Evolutionary conservation across 2,329 filamentous ascomycete genomes (phyloP).

Genomic region (Chaetomiaceae sp.): DNA sequence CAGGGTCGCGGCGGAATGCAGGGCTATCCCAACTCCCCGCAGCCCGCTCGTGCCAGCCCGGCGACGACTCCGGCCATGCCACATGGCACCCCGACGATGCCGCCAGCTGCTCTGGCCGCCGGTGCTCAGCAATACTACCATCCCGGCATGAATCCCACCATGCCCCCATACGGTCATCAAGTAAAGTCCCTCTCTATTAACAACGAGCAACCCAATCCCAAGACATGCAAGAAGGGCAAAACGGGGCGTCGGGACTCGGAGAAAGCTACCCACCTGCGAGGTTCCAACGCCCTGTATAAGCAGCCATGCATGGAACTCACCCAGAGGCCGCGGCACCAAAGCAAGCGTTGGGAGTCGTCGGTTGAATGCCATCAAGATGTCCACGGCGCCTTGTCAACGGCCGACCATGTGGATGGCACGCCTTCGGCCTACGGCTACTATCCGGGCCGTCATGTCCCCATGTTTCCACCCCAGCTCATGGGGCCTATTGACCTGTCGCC

Average conservation of each 20-base stretch:
- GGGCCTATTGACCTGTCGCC: conserved; percentile 57
- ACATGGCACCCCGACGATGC: conserved; percentile 63
- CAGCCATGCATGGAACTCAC: conserved; percentile 29
- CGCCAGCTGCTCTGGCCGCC: conserved; percentile 56
- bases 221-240: conserved; percentile 38
- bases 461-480: conserved; percentile 26
- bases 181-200: conserved; percentile 46
- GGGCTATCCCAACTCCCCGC: conserved; percentile 53
- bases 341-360: conserved; percentile 38
- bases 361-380: conserved; percentile 21
- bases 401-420: conserved; percentile 22
- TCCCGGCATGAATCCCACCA: conserved; percentile 37
- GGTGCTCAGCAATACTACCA: conserved; percentile 56
- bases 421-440: conserved; percentile 24
- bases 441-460: conserved; percentile 26
- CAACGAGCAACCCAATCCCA: conserved; percentile 34
- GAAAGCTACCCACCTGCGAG: conserved; percentile 37
- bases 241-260: conserved; percentile 42
- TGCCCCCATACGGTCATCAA: conserved; percentile 41
- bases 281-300: conserved; percentile 34
- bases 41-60: conserved; percentile 58
- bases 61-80: conserved; percentile 58
- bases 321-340: conserved; percentile 37
- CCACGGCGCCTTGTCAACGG: conserved; percentile 21
- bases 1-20: conserved; percentile 42